A percentile compares a stretch with the other conserved stretches of the same genome.
These are phyloP conservation scores for Stellera chamaejasme DNA, from an alignment of 345 rosid species.

Conservation along the genomic window DNA sequence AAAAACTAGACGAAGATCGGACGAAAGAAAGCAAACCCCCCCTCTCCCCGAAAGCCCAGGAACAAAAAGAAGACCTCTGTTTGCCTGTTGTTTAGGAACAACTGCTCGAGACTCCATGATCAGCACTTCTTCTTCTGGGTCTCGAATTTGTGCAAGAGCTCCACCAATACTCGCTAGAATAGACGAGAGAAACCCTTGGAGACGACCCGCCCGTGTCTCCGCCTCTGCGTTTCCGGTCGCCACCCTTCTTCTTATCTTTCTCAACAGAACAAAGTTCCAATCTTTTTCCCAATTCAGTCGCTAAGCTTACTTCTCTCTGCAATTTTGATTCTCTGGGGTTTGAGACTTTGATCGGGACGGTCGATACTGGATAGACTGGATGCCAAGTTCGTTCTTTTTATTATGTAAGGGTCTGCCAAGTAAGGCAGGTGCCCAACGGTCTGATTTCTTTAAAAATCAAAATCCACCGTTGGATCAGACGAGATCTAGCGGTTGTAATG, in stretches of 20 bases:
- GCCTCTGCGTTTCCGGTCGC: slow-evolving; percentile 33
- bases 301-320: background rate
- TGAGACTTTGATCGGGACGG: too few species aligned
- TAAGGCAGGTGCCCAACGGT: too few species aligned
- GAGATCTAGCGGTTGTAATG: too few species aligned
- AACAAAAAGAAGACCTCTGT: slow-evolving; percentile 21
- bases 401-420: too few species aligned
- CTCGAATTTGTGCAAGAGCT: slow-evolving; percentile 35
- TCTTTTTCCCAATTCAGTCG: too few species aligned
- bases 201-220: slow-evolving; percentile 49
- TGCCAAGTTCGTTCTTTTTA: too few species aligned
- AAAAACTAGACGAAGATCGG: too few species aligned
- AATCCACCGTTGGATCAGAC: too few species aligned
- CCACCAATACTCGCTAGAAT: slow-evolving; percentile 45
- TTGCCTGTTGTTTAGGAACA: slow-evolving; percentile 24
- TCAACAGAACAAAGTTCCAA: background rate
- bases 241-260: slow-evolving; percentile 29
- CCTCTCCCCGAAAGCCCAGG: background rate
- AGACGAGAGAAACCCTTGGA: slow-evolving; percentile 55
- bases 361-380: too few species aligned
- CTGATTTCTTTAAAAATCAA: too few species aligned
- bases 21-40: background rate
- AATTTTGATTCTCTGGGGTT: background rate
- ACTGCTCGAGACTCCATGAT: slow-evolving; percentile 44
- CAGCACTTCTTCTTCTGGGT: slow-evolving; percentile 14